These are phyloP conservation scores for Verticillium zaregamsianum DNA, from an alignment of 2,329 filamentous ascomycete species.

Conservation along the genomic window DNA sequence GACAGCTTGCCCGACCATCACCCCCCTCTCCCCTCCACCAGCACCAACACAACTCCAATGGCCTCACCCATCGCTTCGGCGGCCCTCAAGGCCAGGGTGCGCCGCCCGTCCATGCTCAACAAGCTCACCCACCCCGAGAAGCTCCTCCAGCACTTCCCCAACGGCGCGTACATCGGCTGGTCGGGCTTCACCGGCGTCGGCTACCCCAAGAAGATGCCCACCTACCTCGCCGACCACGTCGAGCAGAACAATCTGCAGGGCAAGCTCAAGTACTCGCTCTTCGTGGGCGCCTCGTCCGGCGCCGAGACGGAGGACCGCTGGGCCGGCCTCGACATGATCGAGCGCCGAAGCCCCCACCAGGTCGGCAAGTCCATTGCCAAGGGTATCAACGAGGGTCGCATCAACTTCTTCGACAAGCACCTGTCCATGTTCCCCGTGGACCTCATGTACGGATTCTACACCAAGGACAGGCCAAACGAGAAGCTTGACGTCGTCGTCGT, in stretches of 20 bases:
- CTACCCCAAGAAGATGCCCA: constrained; percentile 84
- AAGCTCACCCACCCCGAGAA: constrained; percentile 79
- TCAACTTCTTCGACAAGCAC: constrained; percentile 93
- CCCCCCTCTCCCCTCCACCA: constrained; percentile 9
- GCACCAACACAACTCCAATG: constrained; percentile 26
- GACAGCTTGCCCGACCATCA: background rate
- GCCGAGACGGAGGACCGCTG: constrained; percentile 90
- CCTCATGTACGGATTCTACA: constrained; percentile 83
- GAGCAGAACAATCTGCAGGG: constrained; percentile 83
- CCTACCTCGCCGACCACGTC: constrained; percentile 81
- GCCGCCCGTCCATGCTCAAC: constrained; percentile 71
- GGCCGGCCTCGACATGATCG: constrained; percentile 88
- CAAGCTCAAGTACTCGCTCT: constrained; percentile 79
- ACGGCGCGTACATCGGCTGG: constrained; percentile 86
- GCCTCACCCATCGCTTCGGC: constrained; percentile 59
- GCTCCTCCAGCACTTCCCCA: constrained; percentile 74
- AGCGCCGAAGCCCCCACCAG: constrained; percentile 78
- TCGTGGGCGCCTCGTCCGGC: constrained; percentile 85
- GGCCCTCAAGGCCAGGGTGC: constrained; percentile 70
- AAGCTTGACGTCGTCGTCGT: constrained; percentile 80
- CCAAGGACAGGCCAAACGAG: constrained; percentile 69
- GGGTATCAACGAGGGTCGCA: constrained; percentile 83
- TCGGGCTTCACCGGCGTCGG: constrained; percentile 87
- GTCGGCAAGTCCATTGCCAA: constrained; percentile 87
- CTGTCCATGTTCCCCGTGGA: constrained; percentile 88